Base-by-base conservation (phyloP, 1,284 basidiomycete species). In the Fomitiporia mediterranea region DNA sequence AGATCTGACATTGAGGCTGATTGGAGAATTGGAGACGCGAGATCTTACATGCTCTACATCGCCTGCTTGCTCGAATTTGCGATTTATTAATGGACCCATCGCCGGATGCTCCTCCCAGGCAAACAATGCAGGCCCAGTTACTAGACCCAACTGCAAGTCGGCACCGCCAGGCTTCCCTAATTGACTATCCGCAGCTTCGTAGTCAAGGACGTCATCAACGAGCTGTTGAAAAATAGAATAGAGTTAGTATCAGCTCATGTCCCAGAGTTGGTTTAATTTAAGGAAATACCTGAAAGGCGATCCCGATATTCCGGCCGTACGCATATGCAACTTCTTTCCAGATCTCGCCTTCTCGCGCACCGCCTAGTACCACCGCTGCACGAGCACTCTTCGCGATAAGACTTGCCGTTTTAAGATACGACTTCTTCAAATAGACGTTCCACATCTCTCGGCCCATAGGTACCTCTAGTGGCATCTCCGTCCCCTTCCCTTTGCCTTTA, bases 251-350 rank as follows among this genome's bases (percentile, higher is more conserved):
- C 21, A 42, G 21, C 44, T 17, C 37, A 51, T 5, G n/a, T n/a
- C n/a, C n/a, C n/a, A n/a, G n/a, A n/a, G n/a, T n/a, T n/a, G n/a
- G n/a, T n/a, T 53, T 9, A 27, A 38, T 4, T 21, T 13, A 55
- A 21, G 6, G 8, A 74, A 83, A 63, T 62, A 94, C 94, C 82
- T 97, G 94, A 74, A 95, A 94, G 4, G 94, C 94, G 56, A 97
- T 92, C 5, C 97, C 96, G 11, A 95, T 70, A 66, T 95, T 93
- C 37, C 91, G 77, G 0, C 93, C 93, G 67, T 91, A 95, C 19
- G 86, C 89, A 72, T 98, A 99, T 15, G 96, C 96, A 17, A 91
- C 83, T 68, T 98, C 95, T 69, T 95, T 94, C 77, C 94, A 88
- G 19, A 88, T 70, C 63, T 94, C 91, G 3, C 84, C 84, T 66